Evolutionary conservation across 805 yeast genomes (phyloP).

Genomic region (Metahyphopichia silvanorum): DNA sequence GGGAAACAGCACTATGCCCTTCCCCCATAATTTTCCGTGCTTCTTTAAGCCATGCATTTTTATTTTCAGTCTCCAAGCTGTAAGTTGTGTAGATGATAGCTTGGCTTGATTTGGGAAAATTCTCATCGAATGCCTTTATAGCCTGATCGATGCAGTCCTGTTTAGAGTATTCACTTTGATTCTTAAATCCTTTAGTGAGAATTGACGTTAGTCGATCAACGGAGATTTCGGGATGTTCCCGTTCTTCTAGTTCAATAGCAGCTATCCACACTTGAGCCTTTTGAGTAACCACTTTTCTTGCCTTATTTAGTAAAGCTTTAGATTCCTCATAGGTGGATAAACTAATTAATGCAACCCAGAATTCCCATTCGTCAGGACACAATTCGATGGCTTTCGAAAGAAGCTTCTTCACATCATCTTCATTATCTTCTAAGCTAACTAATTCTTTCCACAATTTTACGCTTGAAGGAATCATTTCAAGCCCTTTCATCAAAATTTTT

Average conservation of each 20-base stretch:
- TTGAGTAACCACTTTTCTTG: slow-evolving; percentile 51
- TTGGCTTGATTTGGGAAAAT: slow-evolving; percentile 44
- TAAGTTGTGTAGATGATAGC: slow-evolving; percentile 50
- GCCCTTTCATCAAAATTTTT: slow-evolving; percentile 64
- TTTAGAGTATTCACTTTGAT: slow-evolving; percentile 24
- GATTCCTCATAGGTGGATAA: slow-evolving; percentile 48
- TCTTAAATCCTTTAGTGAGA: slow-evolving; percentile 46
- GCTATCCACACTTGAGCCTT: slow-evolving; percentile 63
- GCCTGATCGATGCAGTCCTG: slow-evolving; percentile 60
- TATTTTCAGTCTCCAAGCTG: slow-evolving; percentile 16
- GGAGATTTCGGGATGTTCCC: slow-evolving; percentile 44
- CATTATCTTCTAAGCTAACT: slow-evolving; percentile 55
- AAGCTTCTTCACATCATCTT: slow-evolving; percentile 48
- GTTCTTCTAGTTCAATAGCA: slow-evolving; percentile 62
- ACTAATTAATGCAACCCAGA: slow-evolving; percentile 62
- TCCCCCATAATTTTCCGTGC: slow-evolving; percentile 26
- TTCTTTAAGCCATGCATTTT: slow-evolving; percentile 20
- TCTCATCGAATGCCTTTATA: slow-evolving; percentile 46
- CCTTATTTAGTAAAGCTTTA: slow-evolving; percentile 51
- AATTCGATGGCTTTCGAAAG: slow-evolving; percentile 65
- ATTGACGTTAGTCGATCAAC: slow-evolving; percentile 46
- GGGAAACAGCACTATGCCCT: slow-evolving; percentile 32
- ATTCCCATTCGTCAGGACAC: slow-evolving; percentile 58
- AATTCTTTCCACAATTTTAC: slow-evolving; percentile 67
- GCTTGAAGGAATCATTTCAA: slow-evolving; percentile 59